Evolutionary conservation across 148 eudicot species (phyloP), one percentile per base, ranked within the genome.

Genomic region (Arbutus unedo): DNA sequence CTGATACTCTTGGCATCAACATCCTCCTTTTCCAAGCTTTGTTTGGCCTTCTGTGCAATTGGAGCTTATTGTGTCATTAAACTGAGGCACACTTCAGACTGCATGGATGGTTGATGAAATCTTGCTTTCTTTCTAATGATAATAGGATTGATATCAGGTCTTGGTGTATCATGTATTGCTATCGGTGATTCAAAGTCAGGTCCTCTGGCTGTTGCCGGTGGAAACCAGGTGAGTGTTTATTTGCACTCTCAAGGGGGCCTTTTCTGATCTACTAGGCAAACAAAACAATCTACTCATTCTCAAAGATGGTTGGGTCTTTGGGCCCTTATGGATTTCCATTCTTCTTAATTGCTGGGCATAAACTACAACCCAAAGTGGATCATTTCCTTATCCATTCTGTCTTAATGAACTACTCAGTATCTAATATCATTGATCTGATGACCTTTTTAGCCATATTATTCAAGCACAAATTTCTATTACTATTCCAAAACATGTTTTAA

Each of bases 131-230:
- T 78, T 23, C 47, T n/a, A 48, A 68, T 3, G 43, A 5, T 70
- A 43, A 13, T 53, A 49, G 71, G n/a, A n/a, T n/a, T 73, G 62
- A 68, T 81, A 76, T 80, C 91, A 95, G 98, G 92, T 79, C 74
- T 83, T 82, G 82, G 82, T 10, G 88, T 91, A 64, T 91, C 94
- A n/a, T 92, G 87, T 81, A 87, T 95, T n/a, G 88, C 92, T 31
- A 87, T 88, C 16, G 92, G 87, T 89, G 88, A 86, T 76, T 88
- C 95, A 80, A 79, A 80, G 21, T 86, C 88, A 5, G 87, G 91
- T 72, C 83, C 85, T 71, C 74, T 93, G 25, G 98, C 98, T 18
- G 80, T 95, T 80, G 98, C 98, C 41, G 85, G 90, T 79, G 88
- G 76, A 74, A 87, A 88, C 82, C 88, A 91, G 88, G 84, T 95